Conservation (phyloP, 148 eudicot species). For the Persicaria maculosa region DNA sequence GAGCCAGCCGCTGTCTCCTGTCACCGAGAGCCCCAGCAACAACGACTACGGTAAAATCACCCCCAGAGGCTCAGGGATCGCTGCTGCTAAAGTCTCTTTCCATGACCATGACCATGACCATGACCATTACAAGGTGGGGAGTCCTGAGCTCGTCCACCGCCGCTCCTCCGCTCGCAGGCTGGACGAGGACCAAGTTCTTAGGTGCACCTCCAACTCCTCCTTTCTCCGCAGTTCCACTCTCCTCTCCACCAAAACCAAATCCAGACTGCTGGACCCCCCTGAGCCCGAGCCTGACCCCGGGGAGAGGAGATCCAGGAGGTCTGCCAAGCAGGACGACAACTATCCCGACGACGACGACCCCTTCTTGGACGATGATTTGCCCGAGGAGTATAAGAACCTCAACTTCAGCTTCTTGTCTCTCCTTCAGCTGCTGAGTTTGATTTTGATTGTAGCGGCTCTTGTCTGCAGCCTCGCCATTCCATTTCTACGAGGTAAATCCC, state of each 20-base stretch:
- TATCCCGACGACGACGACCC: conserved; percentile 83
- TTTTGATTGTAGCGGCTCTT: conserved; percentile 46
- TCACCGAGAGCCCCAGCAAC: conserved; percentile 21
- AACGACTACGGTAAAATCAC: conserved; percentile 24
- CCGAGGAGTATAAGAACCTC: conserved; percentile 34
- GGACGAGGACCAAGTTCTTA: conserved; percentile 40
- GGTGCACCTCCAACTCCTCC: conserved; percentile 46
- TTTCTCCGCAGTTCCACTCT: conserved; percentile 35
- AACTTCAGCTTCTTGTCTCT: conserved; percentile 36
- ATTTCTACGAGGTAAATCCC: conserved; percentile 15
- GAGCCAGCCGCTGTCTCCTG: conserved; percentile 23
- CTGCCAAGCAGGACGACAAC: conserved; percentile 37
- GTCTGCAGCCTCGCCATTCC: conserved; percentile 47
- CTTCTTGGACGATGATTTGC: conserved; percentile 25
- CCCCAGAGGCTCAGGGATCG: conserved; percentile 16
- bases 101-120: conserved; percentile 27
- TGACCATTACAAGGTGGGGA: conserved; percentile 14
- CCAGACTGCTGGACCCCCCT: conserved; percentile 63
- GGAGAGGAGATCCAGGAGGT: conserved; percentile 19
- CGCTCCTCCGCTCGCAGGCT: neutral
- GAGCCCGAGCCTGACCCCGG: conserved; percentile 30
- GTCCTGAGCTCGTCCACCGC: conserved; percentile 16
- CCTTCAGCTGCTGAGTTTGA: conserved; percentile 48
- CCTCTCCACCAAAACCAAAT: conserved; percentile 47
- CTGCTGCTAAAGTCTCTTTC: conserved; percentile 33